Evolutionary conservation across 1,284 basidiomycete species (phyloP).

Genomic region (Tilletiopsis washingtonensis): DNA sequence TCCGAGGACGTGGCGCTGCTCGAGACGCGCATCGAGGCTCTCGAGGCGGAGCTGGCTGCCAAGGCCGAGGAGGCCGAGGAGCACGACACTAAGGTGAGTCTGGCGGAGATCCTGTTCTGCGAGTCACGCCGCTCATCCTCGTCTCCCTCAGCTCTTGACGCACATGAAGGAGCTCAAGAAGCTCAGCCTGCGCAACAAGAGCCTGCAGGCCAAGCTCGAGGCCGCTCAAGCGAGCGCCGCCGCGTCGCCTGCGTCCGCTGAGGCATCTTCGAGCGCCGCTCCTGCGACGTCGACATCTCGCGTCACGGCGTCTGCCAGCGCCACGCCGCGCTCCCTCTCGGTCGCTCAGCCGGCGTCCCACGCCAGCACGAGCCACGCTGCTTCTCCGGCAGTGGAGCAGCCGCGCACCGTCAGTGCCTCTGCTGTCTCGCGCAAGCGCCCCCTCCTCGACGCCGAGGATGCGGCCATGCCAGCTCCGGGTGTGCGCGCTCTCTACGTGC

Average conservation of each 20-base stretch:
- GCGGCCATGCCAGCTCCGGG: too few relatives aligned
- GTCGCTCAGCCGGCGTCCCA: neutral
- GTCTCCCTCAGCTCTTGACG: slow-evolving; percentile 18
- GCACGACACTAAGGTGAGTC: slow-evolving; percentile 17
- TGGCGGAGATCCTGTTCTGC: neutral
- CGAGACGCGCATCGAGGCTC: slow-evolving; percentile 11
- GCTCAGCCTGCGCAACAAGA: slow-evolving; percentile 12
- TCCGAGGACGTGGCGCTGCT: slow-evolving; percentile 11
- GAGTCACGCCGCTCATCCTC: too few relatives aligned
- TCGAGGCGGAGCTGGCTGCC: slow-evolving; percentile 25
- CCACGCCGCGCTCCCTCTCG: neutral
- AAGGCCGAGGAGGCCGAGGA: slow-evolving; percentile 39
- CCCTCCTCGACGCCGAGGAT: neutral
- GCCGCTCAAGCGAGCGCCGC: slow-evolving; percentile 5
- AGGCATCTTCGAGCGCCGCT: neutral
- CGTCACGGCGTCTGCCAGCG: neutral
- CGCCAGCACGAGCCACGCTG: neutral
- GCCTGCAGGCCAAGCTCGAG: slow-evolving; percentile 11
- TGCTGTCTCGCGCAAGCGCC: neutral
- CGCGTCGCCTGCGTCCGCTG: too few relatives aligned
- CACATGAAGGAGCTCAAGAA: slow-evolving; percentile 34
- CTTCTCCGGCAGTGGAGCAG: too few relatives aligned
- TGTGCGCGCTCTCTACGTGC: neutral
- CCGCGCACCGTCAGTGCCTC: too few relatives aligned
- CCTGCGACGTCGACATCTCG: neutral